Evolutionary conservation across 768 basidiomycete species (phyloP), one percentile per base, ranked within the genome.

Genomic region (Suillus variegatus): DNA sequence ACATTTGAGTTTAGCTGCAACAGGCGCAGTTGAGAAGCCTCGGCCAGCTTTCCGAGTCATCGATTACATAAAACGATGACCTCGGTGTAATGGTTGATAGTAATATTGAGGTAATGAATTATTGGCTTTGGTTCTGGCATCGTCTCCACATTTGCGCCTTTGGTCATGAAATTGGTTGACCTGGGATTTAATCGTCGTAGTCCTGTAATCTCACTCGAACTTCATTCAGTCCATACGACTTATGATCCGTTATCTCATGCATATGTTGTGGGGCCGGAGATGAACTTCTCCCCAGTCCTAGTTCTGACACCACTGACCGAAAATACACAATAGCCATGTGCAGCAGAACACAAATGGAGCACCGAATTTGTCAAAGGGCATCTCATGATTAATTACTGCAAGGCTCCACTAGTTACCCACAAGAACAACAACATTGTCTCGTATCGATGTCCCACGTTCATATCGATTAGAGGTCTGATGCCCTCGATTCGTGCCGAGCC

Each of bases 381-480:
- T 35, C 28, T 32, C 6, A 25, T 49, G 49, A n/a, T 55, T 20
- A 35, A 35, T 35, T 55, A 36, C 52, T 3, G 6, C 35, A 3
- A 20, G 32, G 6, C 20, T 6, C 20, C 18, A 20, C 32, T 32
- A 32, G 32, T 32, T 32, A 32, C 32, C 32, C 20, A 55, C 20
- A 55, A 1, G 54, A 35, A 55, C 32, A 55, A 55, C 52, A 20
- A 28, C 6, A 61, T 64, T 63, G 66, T 73, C 64, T 46, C 47
- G 28, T n/a, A 68, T 67, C 62, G 56, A 69, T 68, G 54, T 72
- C 75, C 51, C 72, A 68, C 76, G 67, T 60, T 75, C 75, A 74
- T 77, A 72, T 75, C 69, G 64, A 71, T 68, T 35, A 32, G 47
- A 18, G 20, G 32, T 3, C 20, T 6, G 32, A 20, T 3, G 32